Percentiles rank a stretch among this genome's conserved stretches.
These are phyloP conservation scores for Allomyces macrogynus DNA, from an alignment of 192 early-diverging fungal genomes.

Conservation along the genomic window DNA sequence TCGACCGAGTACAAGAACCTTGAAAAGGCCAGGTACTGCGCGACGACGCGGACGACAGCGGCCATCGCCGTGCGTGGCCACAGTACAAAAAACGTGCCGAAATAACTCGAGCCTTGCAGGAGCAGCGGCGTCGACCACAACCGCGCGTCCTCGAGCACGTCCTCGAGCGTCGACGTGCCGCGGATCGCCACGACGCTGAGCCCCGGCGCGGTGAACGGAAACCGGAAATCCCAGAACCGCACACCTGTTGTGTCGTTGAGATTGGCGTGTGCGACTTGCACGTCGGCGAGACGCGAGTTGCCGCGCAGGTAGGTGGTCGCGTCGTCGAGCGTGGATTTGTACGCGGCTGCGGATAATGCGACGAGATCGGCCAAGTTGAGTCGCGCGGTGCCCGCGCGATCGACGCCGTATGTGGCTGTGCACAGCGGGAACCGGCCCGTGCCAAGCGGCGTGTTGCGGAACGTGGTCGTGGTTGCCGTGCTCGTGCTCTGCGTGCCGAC, in stretches of 20 bases:
- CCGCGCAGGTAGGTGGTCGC: neutral
- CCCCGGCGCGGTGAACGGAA: neutral
- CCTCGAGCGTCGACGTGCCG: neutral
- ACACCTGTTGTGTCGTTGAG: neutral
- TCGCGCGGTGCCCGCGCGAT: neutral
- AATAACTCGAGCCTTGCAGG: neutral
- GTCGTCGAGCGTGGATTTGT: neutral
- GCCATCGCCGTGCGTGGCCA: neutral
- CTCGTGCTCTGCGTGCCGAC: neutral
- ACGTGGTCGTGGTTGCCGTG: neutral
- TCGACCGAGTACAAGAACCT: neutral
- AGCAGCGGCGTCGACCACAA: neutral
- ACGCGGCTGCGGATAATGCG: neutral
- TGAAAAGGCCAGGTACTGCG: neutral
- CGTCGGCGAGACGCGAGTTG: neutral
- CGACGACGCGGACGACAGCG: neutral
- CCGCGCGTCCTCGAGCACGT: neutral
- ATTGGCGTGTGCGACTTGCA: neutral
- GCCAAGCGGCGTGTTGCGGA: neutral
- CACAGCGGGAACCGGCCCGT: neutral
- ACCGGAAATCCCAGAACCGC: neutral
- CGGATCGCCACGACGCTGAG: neutral
- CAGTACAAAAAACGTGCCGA: neutral
- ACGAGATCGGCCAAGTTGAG: neutral
- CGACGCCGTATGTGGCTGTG: neutral